Conservation (phyloP, 345 rosid genomes). For the Eucalyptus dawsonii region DNA sequence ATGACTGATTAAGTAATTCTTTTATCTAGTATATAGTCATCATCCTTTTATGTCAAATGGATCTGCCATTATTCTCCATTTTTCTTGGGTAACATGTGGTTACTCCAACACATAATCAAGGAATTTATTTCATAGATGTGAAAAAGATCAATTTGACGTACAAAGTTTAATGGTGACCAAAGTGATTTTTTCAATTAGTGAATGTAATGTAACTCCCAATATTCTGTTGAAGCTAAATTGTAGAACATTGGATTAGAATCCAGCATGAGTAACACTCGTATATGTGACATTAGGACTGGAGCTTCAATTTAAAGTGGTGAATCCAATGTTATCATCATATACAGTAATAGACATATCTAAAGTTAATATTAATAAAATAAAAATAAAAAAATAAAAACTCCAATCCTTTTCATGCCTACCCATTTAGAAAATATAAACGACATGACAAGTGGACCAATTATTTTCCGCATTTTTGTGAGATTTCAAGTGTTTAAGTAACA, state of each 20-base stretch:
- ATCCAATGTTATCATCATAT: not conserved
- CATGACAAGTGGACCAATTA: not conserved
- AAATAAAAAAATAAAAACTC: not conserved
- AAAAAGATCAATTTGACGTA: not conserved
- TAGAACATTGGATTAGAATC: not conserved
- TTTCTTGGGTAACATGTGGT: not conserved
- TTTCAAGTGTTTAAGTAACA: not conserved
- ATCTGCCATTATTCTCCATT: not conserved
- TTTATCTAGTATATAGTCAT: not conserved
- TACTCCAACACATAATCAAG: not conserved
- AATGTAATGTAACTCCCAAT: not conserved
- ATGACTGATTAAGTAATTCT: not conserved
- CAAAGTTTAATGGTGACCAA: not conserved
- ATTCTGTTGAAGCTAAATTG: not conserved
- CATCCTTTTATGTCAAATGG: not conserved
- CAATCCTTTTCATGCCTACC: not conserved
- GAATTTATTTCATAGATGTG: not conserved
- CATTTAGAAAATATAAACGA: not conserved
- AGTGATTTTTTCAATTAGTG: not conserved
- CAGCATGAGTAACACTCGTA: not conserved
- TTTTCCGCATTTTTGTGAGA: not conserved
- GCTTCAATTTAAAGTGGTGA: not conserved
- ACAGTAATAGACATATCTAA: not conserved
- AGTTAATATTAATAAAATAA: not conserved
- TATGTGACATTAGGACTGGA: not conserved